Evolutionary conservation across 192 early-diverging fungal genomes (phyloP), one percentile per base, ranked within the genome.

Genomic region (Coemansia sp.): DNA sequence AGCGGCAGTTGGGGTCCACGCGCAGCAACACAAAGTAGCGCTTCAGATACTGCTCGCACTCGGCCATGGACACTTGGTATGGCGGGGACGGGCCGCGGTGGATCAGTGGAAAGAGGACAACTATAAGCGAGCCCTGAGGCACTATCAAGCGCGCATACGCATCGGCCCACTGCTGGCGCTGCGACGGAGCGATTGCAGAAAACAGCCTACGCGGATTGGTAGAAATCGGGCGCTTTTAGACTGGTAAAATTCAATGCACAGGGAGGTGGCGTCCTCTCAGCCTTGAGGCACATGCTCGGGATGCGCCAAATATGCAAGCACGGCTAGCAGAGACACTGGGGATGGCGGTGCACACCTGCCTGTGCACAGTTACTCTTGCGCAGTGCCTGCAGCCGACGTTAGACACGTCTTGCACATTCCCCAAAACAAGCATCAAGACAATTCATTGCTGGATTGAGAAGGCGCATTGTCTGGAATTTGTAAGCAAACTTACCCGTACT

Each of bases 21-120:
- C 72, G 77, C 21, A 79, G 72, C 5, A 79, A 68, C 35, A 79
- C 65, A 79, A 79, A 79, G 69, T 74, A 74, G 28, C 64, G 64
- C 60, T 79, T 79, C 35, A 79, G 37, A 28, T 61, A 48, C 3
- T 39, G 55, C 34, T 79, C 77, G 59, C 77, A 79, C 38, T 79
- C 77, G 45, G 65, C 72, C 77, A 79, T 79, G 34, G 77, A 68
- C n/a, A 71, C 77, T 11, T 45, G 34, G 48, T 79, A 68, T 25
- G 72, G 72, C 38, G 72, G 77, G 23, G 77, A 41, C 11, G 47
- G 57, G 20, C 65, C 62, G 62, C 77, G 72, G 33, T 70, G 64
- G 50, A 74, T 74, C 13, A 79, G 68, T 47, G 77, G 77, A 35
- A 42, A 74, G 13, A 79, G 77, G 11, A 79, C 56, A n/a, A 79